Evolutionary conservation across 2,329 filamentous ascomycete species (phyloP).

Genomic region (Nothopassalora personata): DNA sequence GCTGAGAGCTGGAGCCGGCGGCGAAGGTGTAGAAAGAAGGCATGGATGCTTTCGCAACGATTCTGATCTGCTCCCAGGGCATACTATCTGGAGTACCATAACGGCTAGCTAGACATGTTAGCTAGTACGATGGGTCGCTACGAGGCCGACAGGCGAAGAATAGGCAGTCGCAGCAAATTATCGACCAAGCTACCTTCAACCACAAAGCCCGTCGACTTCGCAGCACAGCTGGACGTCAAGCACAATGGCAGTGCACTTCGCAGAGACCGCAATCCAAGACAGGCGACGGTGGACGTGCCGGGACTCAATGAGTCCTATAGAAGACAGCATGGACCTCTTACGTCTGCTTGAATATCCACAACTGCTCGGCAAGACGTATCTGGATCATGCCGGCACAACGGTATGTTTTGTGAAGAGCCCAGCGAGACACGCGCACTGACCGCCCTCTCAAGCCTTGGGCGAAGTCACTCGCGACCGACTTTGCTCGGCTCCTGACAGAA

Average conservation of each 20-base stretch:
- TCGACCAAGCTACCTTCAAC: not conserved
- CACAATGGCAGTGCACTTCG: conserved; percentile 1
- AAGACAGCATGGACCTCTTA: conserved; percentile 42
- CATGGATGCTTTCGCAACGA: not conserved
- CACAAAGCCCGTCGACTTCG: not conserved
- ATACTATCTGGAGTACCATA: not conserved
- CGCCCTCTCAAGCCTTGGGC: conserved; percentile 50
- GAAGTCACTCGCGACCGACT: conserved; percentile 72
- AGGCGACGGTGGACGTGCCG: conserved; percentile 1
- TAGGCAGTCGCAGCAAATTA: not conserved
- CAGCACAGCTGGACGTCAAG: not conserved
- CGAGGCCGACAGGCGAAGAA: not conserved
- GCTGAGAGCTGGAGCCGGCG: not conserved
- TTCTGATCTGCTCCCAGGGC: not conserved
- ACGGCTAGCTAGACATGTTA: not conserved
- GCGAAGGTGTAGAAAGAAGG: not conserved
- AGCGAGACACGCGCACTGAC: not conserved
- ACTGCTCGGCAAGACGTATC: conserved; percentile 49
- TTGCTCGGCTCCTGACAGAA: conserved; percentile 67
- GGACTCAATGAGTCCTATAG: conserved; percentile 17
- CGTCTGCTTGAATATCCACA: conserved; percentile 45
- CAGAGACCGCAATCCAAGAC: not conserved
- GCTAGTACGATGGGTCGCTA: not conserved
- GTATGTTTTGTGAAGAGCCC: conserved; percentile 17
- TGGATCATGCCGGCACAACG: conserved; percentile 87